These are phyloP conservation scores for Aspergillus baeticus DNA, from an alignment of 495 filamentous ascomycete genomes.

Conservation along the genomic window DNA sequence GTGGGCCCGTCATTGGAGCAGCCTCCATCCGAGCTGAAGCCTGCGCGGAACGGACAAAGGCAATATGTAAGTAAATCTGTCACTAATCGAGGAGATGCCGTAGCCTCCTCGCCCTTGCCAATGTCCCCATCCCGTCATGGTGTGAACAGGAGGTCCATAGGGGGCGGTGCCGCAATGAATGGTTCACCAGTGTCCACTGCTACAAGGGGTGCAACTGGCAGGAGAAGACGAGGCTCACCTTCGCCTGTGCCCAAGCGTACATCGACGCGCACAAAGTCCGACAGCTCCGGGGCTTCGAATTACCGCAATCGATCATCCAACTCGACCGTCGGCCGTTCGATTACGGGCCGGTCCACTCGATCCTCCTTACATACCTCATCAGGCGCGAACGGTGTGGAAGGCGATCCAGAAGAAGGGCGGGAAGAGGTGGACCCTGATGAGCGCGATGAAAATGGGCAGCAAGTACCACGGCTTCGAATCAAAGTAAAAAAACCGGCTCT, in stretches of 20 bases:
- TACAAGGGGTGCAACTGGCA: conserved; percentile 24
- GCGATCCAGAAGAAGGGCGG: conserved; percentile 7
- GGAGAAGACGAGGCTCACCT: conserved; percentile 28
- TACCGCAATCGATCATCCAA: conserved; percentile 19
- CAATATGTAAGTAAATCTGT: conserved; percentile 24
- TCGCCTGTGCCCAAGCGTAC: conserved; percentile 30
- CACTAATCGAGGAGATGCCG: conserved; percentile 24
- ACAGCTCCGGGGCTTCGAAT: conserved; percentile 26
- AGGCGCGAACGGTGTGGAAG: conserved; percentile 2
- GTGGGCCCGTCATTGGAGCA: conserved; percentile 68
- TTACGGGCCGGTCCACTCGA: conserved; percentile 20
- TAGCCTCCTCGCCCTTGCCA: conserved; percentile 35
- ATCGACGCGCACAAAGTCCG: conserved; percentile 34
- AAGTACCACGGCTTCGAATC: conserved; percentile 47
- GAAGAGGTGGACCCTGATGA: conserved; percentile 16
- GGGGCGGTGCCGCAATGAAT: conserved; percentile 32
- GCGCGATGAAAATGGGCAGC: conserved; percentile 23
- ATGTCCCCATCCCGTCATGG: conserved; percentile 32
- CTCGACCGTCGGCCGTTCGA: conserved; percentile 22
- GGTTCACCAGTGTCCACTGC: conserved; percentile 33
- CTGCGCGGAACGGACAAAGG: conserved; percentile 47
- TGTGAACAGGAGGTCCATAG: conserved; percentile 30
- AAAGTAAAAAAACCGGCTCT: conserved; percentile 54
- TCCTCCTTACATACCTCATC: conserved; percentile 27
- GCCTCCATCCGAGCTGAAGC: conserved; percentile 62